Percentiles rank a stretch among this genome's conserved stretches.
These are phyloP conservation scores for Sclerotiophoma versabilis DNA, from an alignment of 2,329 filamentous ascomycete species.

Conservation along the genomic window DNA sequence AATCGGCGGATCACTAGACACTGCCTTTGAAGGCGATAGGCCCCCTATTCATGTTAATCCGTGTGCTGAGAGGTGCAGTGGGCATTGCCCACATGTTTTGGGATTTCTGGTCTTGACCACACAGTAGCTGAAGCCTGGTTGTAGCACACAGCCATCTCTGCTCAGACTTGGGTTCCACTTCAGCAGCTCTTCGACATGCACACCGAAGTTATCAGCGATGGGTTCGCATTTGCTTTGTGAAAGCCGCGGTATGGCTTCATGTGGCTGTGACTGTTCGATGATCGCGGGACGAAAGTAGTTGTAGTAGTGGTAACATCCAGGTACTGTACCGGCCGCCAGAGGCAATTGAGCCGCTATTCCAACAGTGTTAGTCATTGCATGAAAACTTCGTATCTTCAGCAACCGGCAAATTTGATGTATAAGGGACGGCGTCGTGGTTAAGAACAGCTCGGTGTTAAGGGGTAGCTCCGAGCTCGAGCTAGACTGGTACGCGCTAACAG, in stretches of 20 bases:
- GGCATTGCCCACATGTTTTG: not conserved
- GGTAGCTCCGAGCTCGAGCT: not conserved
- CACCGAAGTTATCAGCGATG: not conserved
- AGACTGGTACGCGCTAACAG: not conserved
- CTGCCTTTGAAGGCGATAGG: not conserved
- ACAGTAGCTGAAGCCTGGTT: constrained; percentile 1
- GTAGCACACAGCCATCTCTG: not conserved
- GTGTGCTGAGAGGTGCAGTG: not conserved
- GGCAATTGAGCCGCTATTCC: not conserved
- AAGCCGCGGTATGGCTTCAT: not conserved
- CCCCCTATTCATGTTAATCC: not conserved
- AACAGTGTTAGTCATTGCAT: not conserved
- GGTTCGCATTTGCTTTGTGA: not conserved
- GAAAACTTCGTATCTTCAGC: not conserved
- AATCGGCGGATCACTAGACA: not conserved
- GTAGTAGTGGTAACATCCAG: constrained; percentile 1
- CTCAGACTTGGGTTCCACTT: constrained; percentile 4
- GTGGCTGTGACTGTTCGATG: not conserved
- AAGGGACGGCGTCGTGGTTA: not conserved
- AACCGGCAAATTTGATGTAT: not conserved
- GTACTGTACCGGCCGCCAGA: not conserved
- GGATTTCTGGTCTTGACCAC: not conserved
- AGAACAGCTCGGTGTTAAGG: constrained; percentile 1
- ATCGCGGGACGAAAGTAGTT: not conserved
- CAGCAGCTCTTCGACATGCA: not conserved